Conservation (phyloP, 352 stramenopile species). For the Phytophthora fragariae region DNA sequence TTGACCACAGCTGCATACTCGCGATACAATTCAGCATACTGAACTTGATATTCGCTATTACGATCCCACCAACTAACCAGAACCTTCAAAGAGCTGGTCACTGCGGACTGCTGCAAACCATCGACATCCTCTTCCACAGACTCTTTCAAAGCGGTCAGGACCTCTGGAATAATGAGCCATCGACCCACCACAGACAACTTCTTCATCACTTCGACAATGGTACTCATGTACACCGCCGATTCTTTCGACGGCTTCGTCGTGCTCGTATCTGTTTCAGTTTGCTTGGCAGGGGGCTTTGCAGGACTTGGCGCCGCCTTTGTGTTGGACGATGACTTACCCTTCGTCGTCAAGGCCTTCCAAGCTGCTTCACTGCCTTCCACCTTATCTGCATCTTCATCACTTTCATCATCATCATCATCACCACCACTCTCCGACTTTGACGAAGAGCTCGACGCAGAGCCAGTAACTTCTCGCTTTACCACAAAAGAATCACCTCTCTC, state of each 20-base stretch:
- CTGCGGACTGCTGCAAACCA: background rate
- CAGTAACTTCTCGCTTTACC: background rate
- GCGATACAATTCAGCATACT: conserved; percentile 6
- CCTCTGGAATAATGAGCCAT: background rate
- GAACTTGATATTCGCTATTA: background rate
- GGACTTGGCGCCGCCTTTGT: background rate
- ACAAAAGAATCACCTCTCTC: too few relatives aligned
- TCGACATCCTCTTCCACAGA: background rate
- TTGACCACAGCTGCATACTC: background rate
- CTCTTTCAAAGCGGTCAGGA: background rate
- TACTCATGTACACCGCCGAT: background rate
- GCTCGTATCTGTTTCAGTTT: background rate
- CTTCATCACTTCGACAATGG: background rate
- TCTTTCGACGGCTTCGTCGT: background rate
- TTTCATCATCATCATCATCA: background rate
- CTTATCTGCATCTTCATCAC: background rate
- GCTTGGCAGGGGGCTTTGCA: background rate
- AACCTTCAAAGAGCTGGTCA: conserved; percentile 1
- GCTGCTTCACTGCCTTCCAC: conserved; percentile 12
- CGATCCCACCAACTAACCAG: conserved; percentile 1
- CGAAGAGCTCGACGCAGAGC: background rate
- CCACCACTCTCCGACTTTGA: background rate
- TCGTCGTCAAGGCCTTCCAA: conserved; percentile 6
- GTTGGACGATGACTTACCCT: background rate
- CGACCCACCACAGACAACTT: background rate